These are phyloP conservation scores for Leccinum pseudoinsigne DNA, from an alignment of 1,284 basidiomycete genomes.

Conservation along the genomic window DNA sequence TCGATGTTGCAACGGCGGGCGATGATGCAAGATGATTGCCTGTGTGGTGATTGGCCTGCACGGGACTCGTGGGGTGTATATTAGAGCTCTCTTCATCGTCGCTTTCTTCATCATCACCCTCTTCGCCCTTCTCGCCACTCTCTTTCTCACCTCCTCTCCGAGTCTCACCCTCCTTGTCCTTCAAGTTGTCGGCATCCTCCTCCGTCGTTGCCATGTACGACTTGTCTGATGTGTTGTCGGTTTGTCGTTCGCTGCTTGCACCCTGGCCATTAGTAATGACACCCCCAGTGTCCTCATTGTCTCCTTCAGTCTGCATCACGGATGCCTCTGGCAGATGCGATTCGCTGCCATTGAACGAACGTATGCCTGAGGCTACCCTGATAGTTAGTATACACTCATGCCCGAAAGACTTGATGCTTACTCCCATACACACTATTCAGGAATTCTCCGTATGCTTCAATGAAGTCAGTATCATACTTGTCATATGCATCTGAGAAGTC, in stretches of 20 bases:
- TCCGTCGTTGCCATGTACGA: not conserved
- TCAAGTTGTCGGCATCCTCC: not conserved
- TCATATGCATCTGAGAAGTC: not conserved
- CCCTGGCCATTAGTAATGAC: not conserved
- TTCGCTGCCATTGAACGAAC: not conserved
- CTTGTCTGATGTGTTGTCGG: not conserved
- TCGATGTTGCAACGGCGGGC: not conserved
- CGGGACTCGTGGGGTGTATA: not conserved
- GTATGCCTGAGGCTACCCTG: not conserved
- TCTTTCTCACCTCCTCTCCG: not conserved
- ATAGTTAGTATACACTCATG: not conserved
- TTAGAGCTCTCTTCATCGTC: not conserved
- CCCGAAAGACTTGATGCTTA: not conserved
- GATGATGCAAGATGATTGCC: not conserved
- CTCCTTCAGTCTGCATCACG: not conserved
- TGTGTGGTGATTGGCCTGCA: not conserved
- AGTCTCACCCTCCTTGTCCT: not conserved
- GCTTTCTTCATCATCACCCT: not conserved
- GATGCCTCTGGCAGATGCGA: not conserved
- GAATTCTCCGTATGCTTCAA: not conserved
- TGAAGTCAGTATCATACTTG: not conserved
- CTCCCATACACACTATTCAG: not conserved
- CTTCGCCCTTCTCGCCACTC: not conserved
- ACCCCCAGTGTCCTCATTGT: not conserved
- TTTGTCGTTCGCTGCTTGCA: not conserved